Percentiles rank a stretch among this genome's conserved stretches.
Conservation (phyloP, 177 flowering plant genomes). For the Telopea speciosissima region DNA sequence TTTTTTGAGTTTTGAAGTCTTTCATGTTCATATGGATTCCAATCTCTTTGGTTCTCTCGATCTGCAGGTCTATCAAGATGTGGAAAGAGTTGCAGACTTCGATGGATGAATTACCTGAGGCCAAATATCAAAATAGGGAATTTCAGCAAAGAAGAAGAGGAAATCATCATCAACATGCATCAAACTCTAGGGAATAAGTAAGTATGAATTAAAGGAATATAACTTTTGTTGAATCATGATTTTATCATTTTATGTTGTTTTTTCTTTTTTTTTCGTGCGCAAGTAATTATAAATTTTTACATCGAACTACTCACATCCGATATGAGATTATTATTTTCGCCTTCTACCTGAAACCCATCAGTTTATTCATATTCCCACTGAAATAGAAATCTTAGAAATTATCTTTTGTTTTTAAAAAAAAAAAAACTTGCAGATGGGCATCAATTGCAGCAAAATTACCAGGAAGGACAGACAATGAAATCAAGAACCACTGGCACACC, state of each 20-base stretch:
- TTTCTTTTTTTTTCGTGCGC: no score
- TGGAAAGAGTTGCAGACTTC: slow-evolving; percentile 37
- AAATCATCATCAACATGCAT: not conserved
- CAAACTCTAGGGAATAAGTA: not conserved
- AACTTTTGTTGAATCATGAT: not conserved
- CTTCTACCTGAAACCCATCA: no score
- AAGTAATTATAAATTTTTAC: no score
- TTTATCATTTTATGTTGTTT: no score
- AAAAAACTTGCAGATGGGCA: slow-evolving; percentile 39
- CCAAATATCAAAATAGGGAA: slow-evolving; percentile 31
- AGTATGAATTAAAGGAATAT: not conserved
- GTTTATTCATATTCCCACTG: not conserved
- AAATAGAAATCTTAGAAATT: no score
- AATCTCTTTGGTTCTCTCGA: not conserved
- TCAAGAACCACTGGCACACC: slow-evolving; percentile 30
- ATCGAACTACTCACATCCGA: no score
- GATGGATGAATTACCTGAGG: slow-evolving; percentile 32
- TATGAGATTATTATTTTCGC: no score
- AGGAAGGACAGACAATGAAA: slow-evolving; percentile 32
- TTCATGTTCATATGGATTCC: no score
- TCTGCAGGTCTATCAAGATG: slow-evolving; percentile 25
- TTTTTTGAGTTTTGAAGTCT: no score
- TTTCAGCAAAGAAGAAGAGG: slow-evolving; percentile 23
- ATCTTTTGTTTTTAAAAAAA: no score
- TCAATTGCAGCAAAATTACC: slow-evolving; percentile 25